Evolutionary conservation across 371 early-diverging fungal genomes (phyloP), one percentile per base, ranked within the genome.

Genomic region (Mucor lusitanicus): DNA sequence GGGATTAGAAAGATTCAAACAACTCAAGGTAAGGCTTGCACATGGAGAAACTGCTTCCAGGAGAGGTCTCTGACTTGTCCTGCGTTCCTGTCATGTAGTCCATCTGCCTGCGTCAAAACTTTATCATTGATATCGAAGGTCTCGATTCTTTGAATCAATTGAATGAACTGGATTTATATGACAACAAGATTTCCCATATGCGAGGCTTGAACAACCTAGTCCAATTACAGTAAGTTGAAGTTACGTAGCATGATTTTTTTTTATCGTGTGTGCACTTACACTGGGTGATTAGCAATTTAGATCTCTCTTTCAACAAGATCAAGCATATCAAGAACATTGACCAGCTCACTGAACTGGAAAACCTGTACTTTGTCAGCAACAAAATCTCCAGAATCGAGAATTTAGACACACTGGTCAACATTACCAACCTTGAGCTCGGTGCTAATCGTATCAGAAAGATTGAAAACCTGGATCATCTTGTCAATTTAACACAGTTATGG

Each of bases 241-340:
- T 27, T 62, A 8, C 54, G 30, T 30, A 30, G 30, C 30, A 30
- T 30, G 30, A 30, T n/a, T n/a, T n/a, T n/a, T n/a, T n/a, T n/a
- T n/a, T n/a, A n/a, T n/a, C n/a, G n/a, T n/a, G n/a, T n/a, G n/a
- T n/a, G 30, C 30, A 30, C 30, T 30, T 30, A 30, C 30, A 30
- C 19, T 19, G 13, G 33, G 33, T 27, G 12, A 46, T 3, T 74
- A 92, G 93, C 28, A 77, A 79, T 4, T 81, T 97, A 54, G 99
- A 98, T 74, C 78, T 98, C 57, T 96, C 97, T 5, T 98, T 95
- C 84, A 93, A 96, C 76, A 93, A 92, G 70, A 92, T 96, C 58
- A 89, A 90, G 39, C 81, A 80, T 40, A 90, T 95, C 70, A 88
- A 88, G 65, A 68, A 84, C 63, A 19, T 95, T 15, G 88, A 81